Conservation (phyloP, 805 yeast genomes). For the Candida sanyiensis region DNA sequence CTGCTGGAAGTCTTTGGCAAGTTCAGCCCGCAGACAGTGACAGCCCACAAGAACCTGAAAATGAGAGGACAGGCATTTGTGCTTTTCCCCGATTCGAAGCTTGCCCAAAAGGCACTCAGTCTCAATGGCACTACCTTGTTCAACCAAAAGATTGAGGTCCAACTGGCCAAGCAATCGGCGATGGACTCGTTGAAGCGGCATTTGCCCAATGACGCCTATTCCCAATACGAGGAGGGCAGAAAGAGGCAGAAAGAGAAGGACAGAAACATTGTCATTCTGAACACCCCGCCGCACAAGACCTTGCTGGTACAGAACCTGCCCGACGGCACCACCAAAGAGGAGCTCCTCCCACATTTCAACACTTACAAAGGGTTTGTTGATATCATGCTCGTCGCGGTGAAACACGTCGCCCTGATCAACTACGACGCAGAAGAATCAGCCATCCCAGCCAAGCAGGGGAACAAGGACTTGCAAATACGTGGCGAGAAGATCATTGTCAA, state of each 20-base stretch:
- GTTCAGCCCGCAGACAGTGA: constrained; percentile 46
- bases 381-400: constrained; percentile 57
- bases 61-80: constrained; percentile 83
- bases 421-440: constrained; percentile 55
- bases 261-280: constrained; percentile 12
- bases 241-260: constrained; percentile 15
- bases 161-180: constrained; percentile 26
- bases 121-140: constrained; percentile 20
- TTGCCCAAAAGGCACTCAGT: constrained; percentile 33
- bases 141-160: constrained; percentile 18
- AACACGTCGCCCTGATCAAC: constrained; percentile 77
- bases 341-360: constrained; percentile 42
- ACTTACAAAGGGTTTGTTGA: constrained; percentile 56
- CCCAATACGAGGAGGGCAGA: constrained; percentile 17
- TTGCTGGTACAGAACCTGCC: constrained; percentile 66
- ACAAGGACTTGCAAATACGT: constrained; percentile 19
- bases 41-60: constrained; percentile 54
- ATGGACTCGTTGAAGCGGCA: constrained; percentile 15
- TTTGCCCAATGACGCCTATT: constrained; percentile 13
- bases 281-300: constrained; percentile 61
- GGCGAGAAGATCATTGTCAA: constrained; percentile 21
- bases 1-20: constrained; percentile 38
- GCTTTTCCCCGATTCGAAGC: constrained; percentile 39
- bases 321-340: constrained; percentile 32
- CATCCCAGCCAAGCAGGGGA: constrained; percentile 31